Conservation (phyloP, 2,329 filamentous ascomycete genomes). For the Alternaria triticina region DNA sequence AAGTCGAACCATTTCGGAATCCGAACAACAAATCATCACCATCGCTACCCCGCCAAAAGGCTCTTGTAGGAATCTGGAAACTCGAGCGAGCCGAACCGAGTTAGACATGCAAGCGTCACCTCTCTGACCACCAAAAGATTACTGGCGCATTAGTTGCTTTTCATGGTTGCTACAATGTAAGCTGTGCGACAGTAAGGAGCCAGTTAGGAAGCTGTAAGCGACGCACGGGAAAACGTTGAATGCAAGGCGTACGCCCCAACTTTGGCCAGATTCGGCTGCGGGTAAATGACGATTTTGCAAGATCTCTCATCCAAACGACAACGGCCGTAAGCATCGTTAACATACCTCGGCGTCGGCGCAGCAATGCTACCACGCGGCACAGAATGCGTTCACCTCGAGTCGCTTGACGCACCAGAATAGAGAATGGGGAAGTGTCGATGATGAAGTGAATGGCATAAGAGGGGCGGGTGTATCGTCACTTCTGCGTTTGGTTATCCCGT, state of each 20-base stretch:
- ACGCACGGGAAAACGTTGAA: background rate
- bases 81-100: background rate
- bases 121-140: background rate
- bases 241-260: background rate
- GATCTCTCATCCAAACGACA: background rate
- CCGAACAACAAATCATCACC: background rate
- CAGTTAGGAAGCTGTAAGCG: background rate
- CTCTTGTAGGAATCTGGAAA: background rate
- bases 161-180: background rate
- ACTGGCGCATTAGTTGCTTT: background rate
- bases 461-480: background rate
- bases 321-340: background rate
- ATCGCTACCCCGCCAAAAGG: background rate
- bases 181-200: background rate
- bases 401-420: background rate
- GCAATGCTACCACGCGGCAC: background rate
- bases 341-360: background rate
- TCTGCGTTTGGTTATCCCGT: background rate
- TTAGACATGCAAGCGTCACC: background rate
- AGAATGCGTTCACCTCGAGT: background rate
- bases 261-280: background rate
- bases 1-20: conserved; percentile 1
- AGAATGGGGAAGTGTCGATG: background rate
- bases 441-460: background rate
- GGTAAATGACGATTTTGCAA: background rate